Conservation (phyloP, 2,329 filamentous ascomycete genomes). For the Tolypocladium album region DNA sequence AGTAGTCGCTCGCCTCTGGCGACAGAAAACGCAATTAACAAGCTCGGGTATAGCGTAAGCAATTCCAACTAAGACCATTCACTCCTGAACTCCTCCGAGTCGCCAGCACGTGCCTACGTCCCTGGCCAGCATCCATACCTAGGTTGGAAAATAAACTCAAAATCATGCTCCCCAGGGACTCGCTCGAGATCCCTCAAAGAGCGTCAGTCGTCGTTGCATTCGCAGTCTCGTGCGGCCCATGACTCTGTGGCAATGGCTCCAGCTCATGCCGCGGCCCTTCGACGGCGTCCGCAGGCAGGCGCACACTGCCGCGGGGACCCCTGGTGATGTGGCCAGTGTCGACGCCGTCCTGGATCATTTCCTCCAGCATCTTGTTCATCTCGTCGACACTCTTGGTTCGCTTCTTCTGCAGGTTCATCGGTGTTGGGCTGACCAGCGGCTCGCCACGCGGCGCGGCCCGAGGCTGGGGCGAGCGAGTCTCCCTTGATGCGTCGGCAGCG, state of each 20-base stretch:
- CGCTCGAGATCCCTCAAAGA: conserved; percentile 6
- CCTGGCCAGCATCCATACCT: not conserved
- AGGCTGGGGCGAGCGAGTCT: conserved; percentile 18
- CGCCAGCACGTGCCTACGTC: not conserved
- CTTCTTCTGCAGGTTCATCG: conserved; percentile 28
- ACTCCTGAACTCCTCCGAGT: conserved; percentile 7
- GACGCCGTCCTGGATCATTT: conserved; percentile 89
- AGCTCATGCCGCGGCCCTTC: conserved; percentile 22
- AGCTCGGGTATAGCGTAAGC: conserved; percentile 6
- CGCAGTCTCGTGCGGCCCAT: conserved; percentile 13
- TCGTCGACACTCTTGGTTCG: conserved; percentile 70
- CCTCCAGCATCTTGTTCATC: conserved; percentile 86
- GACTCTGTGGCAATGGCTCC: conserved; percentile 28
- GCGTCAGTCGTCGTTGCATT: conserved; percentile 16
- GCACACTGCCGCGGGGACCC: conserved; percentile 55
- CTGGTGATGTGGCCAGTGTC: conserved; percentile 64
- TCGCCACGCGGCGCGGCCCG: conserved; percentile 6
- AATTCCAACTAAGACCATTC: conserved; percentile 2
- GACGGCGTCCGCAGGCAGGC: conserved; percentile 34
- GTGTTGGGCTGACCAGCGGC: conserved; percentile 11
- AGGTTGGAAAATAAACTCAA: not conserved
- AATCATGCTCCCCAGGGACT: not conserved
- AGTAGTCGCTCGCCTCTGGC: not conserved
- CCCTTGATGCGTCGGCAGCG: conserved; percentile 50
- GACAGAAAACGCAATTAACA: not conserved